Base-by-base conservation (phyloP, 495 filamentous ascomycete species). In the Aspergillus steynii region DNA sequence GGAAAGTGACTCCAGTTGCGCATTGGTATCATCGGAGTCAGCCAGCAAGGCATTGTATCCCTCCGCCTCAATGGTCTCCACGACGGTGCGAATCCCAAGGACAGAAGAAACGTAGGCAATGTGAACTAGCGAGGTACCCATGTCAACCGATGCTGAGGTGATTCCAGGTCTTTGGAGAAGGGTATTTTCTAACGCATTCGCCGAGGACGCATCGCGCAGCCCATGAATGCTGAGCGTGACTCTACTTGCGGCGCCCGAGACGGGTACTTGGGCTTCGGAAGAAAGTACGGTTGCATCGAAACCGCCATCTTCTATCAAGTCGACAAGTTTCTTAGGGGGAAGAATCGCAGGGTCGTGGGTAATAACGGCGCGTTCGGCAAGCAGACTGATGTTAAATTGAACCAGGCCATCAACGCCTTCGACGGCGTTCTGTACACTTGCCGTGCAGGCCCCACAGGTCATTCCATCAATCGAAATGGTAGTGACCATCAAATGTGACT, bases 391-490 rank as follows among this genome's bases (percentile, higher is more conserved):
- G 69, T 93, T 95, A 77, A 98, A 96, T 68, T 91, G 88, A 47
- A 87, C 81, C 14, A 99, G 73, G 1, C 94, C 96, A 2, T 87
- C 77, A 15, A 94, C 78, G 60, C 86, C 86, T 58, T 86, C 83
- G 68, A 98, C 96, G 2, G 89, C 92, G 54, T 85, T 85, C 72
- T 97, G 88, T 25, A 98, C 84, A 48, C 95, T 93, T 10, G 93
- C 90, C 6, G 94, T 97, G 71, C 95, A 99, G 29, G 94, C 92
- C 26, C 94, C 94, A 67, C 94, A 99, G 4, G 94, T 98, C 95
- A 99, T 98, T 31, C 95, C 95, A 65, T 90, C 90, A 28, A 99
- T 85, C 4, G 88, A 85, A 20, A 99, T 82, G 0, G 92, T 97
- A 0, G 93, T 97, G 4, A 88, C 86, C 62, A 85, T 67, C 3